Base-by-base conservation (phyloP, 2,329 filamentous ascomycete genomes). In the Hymenoscyphus linearis region DNA sequence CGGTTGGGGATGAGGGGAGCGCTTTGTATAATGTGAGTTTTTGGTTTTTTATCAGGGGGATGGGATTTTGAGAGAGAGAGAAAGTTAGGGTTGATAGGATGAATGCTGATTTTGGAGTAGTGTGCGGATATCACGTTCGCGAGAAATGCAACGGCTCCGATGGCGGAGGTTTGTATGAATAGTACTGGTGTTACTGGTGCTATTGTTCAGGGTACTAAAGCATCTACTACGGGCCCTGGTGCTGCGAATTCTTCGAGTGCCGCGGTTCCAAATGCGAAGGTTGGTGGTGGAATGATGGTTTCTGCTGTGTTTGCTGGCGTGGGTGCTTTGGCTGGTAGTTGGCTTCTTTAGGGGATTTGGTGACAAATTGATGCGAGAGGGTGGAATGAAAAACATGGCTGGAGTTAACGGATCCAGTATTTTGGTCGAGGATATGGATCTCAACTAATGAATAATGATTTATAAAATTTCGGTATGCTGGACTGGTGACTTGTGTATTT, bases 61-160 rank as follows among this genome's bases (percentile, higher is more conserved):
- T 55, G 34, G 36, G n/a, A 50, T 22, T 18, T 55, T n/a, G n/a
- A n/a, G n/a, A n/a, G n/a, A n/a, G n/a, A n/a, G n/a, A n/a, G n/a
- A n/a, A n/a, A n/a, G n/a, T n/a, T n/a, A n/a, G n/a, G n/a, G n/a
- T n/a, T n/a, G n/a, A n/a, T n/a, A n/a, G 26, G 2, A 26, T 6
- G 18, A 57, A 18, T 53, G 34, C 65, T 68, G 57, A 71, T 61
- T 13, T 59, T 26, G 22, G 54, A 40, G 59, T 63, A 88, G 85
- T 93, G 89, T 74, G 86, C 88, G 70, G 89, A 93, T 68, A 83
- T 92, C 66, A 86, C 83, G 27, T 87, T 93, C 76, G 81, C 79
- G 35, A 76, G 77, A 57, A 76, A 76, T 12, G 78, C 82, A 4
- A 76, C 79, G 18, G 72, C 76, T 9, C 76, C 81, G 16, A 71